Conservation (phyloP, 495 filamentous ascomycete species). For the Lasiosphaeria ovina region DNA sequence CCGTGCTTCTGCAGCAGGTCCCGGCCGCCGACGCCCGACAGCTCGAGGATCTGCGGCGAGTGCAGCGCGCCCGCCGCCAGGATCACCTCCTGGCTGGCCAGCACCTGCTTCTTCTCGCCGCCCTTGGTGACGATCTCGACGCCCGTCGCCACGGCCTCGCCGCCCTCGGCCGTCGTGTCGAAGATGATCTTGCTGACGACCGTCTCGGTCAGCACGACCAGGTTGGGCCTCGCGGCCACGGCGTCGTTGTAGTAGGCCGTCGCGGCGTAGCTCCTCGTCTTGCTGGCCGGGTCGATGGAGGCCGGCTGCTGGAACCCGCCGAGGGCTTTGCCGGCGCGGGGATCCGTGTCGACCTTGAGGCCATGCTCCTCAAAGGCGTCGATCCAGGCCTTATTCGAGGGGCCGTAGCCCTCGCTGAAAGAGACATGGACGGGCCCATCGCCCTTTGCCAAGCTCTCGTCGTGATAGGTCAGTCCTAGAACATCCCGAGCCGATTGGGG, state of each 20-base stretch:
- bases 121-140: slow-evolving; percentile 33
- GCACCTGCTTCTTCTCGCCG: slow-evolving; percentile 22
- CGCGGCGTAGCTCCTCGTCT: slow-evolving; percentile 38
- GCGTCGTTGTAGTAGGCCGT: slow-evolving; percentile 38
- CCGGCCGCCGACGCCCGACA: slow-evolving; percentile 72
- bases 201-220: slow-evolving; percentile 46
- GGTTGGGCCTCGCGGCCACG: slow-evolving; percentile 40
- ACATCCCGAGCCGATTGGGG: slow-evolving; percentile 29
- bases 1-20: slow-evolving; percentile 60
- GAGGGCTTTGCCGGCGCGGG: slow-evolving; percentile 35
- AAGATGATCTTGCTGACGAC: slow-evolving; percentile 44
- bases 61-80: slow-evolving; percentile 59
- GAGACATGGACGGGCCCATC: slow-evolving; percentile 44
- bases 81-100: slow-evolving; percentile 51
- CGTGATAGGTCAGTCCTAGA: slow-evolving; percentile 32
- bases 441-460: slow-evolving; percentile 22
- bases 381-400: slow-evolving; percentile 38
- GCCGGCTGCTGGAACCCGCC: slow-evolving; percentile 47
- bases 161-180: slow-evolving; percentile 11
- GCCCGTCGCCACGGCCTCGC: slow-evolving; percentile 32
- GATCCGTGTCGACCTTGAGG: slow-evolving; percentile 36
- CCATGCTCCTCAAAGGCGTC: slow-evolving; percentile 35
- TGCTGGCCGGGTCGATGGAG: slow-evolving; percentile 42
- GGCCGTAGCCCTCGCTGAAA: slow-evolving; percentile 36
- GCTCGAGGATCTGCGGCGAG: slow-evolving; percentile 61